Conservation (phyloP, 805 yeast species). For the Hanseniaspora singularis region DNA sequence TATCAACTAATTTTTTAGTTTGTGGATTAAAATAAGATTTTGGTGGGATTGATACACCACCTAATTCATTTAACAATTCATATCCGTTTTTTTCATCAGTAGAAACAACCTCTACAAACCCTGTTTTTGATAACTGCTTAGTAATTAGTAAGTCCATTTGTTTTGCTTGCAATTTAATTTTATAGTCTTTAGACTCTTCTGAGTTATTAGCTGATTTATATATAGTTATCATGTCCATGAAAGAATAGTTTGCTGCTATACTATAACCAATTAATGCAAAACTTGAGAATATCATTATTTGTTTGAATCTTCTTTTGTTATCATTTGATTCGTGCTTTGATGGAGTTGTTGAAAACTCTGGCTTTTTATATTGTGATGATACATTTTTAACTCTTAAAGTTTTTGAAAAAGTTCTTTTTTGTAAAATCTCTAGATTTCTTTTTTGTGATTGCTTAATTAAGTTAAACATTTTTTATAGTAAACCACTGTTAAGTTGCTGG, state of each 20-base stretch:
- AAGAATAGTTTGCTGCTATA: slow-evolving; percentile 28
- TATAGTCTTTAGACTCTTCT: slow-evolving; percentile 19
- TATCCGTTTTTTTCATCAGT: slow-evolving; percentile 22
- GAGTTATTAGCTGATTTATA: slow-evolving; percentile 19
- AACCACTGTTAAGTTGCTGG: no score
- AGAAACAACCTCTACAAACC: slow-evolving; percentile 26
- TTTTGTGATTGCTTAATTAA: no score
- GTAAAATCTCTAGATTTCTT: not conserved
- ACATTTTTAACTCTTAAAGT: not conserved
- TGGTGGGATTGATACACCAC: slow-evolving; percentile 69
- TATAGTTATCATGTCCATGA: slow-evolving; percentile 28
- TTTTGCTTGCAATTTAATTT: slow-evolving; percentile 34
- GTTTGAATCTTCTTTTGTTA: slow-evolving; percentile 10
- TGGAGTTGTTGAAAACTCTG: not conserved
- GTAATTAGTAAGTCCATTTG: slow-evolving; percentile 42
- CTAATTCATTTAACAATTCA: slow-evolving; percentile 48
- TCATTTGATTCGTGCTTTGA: slow-evolving; percentile 4
- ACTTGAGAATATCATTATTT: slow-evolving; percentile 23
- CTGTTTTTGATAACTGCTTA: slow-evolving; percentile 21
- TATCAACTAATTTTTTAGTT: slow-evolving; percentile 48
- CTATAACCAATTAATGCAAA: slow-evolving; percentile 26
- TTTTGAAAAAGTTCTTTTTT: not conserved
- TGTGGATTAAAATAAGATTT: slow-evolving; percentile 47
- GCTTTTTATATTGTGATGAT: not conserved
- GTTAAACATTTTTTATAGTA: no score